Evolutionary conservation across 768 basidiomycete species (phyloP).

Genomic region (Termitomyces sp.): DNA sequence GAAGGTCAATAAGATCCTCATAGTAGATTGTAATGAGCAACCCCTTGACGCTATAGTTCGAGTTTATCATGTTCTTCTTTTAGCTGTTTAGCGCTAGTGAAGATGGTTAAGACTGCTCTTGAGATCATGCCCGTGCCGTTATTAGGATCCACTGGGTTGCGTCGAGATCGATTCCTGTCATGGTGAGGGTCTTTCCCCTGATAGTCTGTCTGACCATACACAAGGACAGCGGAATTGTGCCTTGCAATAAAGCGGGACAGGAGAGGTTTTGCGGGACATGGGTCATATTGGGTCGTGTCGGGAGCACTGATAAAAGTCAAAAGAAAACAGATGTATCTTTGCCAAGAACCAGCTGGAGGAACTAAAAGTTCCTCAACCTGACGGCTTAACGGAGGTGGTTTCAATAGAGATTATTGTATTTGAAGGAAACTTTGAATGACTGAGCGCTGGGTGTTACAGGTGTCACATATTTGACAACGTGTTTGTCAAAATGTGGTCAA

Average conservation of each 20-base stretch:
- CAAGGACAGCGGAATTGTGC: slow-evolving; percentile 96
- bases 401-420: slow-evolving; percentile 89
- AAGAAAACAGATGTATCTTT: slow-evolving; percentile 86
- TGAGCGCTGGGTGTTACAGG: slow-evolving; percentile 82
- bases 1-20: slow-evolving; percentile 95
- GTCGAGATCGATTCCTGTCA: slow-evolving; percentile 94
- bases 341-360: slow-evolving; percentile 39
- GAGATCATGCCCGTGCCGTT: slow-evolving; percentile 96
- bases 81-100: slow-evolving; percentile 69
- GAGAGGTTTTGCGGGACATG: slow-evolving; percentile 79
- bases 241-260: slow-evolving; percentile 87
- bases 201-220: slow-evolving; percentile 98
- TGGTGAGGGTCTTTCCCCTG: slow-evolving; percentile 95
- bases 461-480: no score
- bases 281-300: slow-evolving; percentile 77
- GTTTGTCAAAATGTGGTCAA: no score
- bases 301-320: slow-evolving; percentile 93
- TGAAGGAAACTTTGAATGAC: slow-evolving; percentile 71
- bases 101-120: slow-evolving; percentile 87
- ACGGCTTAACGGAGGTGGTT: slow-evolving; percentile 48
- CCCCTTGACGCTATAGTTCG: slow-evolving; percentile 80
- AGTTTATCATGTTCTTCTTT: slow-evolving; percentile 73
- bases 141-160: slow-evolving; percentile 71
- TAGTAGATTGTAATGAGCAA: slow-evolving; percentile 99
- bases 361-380: slow-evolving; percentile 47